Conservation (phyloP, 225 moss, liverwort and hornwort genomes). For the Ulota crispa region DNA sequence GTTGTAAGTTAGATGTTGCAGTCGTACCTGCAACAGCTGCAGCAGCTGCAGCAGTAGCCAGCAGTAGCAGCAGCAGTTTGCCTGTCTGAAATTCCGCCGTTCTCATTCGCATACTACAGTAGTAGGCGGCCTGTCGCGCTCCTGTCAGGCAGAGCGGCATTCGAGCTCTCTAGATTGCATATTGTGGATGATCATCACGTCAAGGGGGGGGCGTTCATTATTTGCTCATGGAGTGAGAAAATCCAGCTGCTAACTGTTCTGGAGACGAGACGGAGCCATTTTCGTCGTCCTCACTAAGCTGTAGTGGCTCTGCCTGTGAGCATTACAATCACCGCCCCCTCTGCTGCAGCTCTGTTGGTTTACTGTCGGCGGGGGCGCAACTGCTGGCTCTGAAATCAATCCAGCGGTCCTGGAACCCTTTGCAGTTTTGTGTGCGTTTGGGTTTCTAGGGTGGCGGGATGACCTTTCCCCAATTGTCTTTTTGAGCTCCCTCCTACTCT, state of each 20-base stretch:
- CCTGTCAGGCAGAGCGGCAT: not conserved
- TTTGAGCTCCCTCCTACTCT: constrained; percentile 14
- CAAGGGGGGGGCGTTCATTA: not conserved
- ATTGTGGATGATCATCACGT: constrained; percentile 20
- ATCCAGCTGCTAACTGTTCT: constrained; percentile 19
- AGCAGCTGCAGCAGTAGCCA: constrained; percentile 22
- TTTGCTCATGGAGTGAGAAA: constrained; percentile 26
- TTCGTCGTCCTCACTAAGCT: not conserved
- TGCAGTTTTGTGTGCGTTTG: not conserved
- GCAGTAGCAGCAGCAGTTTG: not conserved
- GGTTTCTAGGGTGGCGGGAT: constrained; percentile 17
- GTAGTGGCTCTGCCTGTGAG: constrained; percentile 10
- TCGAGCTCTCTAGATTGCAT: constrained; percentile 15
- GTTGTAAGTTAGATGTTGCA: constrained; percentile 50
- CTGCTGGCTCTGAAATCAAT: constrained; percentile 1
- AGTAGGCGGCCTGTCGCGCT: constrained; percentile 6
- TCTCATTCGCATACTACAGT: constrained; percentile 17
- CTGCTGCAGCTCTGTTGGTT: not conserved
- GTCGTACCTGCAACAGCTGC: constrained; percentile 45
- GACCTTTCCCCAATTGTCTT: not conserved
- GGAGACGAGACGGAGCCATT: constrained; percentile 4
- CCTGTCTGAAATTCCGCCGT: constrained; percentile 26
- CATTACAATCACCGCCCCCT: not conserved
- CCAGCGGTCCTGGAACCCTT: not conserved
- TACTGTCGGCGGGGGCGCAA: not conserved